Conservation (phyloP, 306 rosid species). For the peach (Prunus persica) region Prunus_persica_NCBIv2 NC_034015.1:17954501-17955000, state of each 20-base stretch:
- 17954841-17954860: slow-evolving; percentile 26
- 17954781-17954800: slow-evolving; percentile 44
- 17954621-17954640: background rate
- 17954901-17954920: slow-evolving; percentile 58
- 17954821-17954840: slow-evolving; percentile 41
- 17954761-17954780: slow-evolving; percentile 23
- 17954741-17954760: slow-evolving; percentile 19
- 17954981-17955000: background rate
- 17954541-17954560: slow-evolving; percentile 35
- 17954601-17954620: background rate
- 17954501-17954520: slow-evolving; percentile 46
- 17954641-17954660: background rate
- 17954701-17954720: background rate
- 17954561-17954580: slow-evolving; percentile 39
- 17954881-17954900: slow-evolving; percentile 38
- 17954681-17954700: background rate
- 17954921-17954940: slow-evolving; percentile 86
- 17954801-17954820: slow-evolving; percentile 40
- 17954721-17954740: slow-evolving; percentile 50
- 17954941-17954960: slow-evolving; percentile 44
- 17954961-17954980: background rate
- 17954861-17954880: slow-evolving; percentile 46
- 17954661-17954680: background rate
- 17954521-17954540: slow-evolving; percentile 27
- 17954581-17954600: slow-evolving; percentile 2